Conservation (phyloP, 176 grass and related monocot species). For the Aegilops longissima region DNA sequence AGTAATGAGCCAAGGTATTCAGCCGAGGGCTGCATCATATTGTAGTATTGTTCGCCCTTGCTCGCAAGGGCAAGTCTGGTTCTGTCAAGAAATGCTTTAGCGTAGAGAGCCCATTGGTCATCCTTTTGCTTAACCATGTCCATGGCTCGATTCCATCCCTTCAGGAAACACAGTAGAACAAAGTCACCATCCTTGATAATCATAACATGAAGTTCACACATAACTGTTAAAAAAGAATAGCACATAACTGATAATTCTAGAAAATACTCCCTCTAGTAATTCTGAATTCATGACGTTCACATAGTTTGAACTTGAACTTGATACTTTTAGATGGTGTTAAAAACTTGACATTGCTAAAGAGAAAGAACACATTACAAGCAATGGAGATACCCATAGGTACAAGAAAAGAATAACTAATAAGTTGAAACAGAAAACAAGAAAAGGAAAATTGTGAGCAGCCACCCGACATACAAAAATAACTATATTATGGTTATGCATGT, state of each 20-base stretch:
- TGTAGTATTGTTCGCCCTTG: constrained; percentile 83
- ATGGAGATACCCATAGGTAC: not conserved
- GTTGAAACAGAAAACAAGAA: not conserved
- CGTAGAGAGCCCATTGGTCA: constrained; percentile 81
- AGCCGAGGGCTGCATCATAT: constrained; percentile 87
- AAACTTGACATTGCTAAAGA: not conserved
- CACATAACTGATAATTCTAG: constrained; percentile 5
- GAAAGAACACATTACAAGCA: not conserved
- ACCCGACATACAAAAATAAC: constrained; percentile 17
- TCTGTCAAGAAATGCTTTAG: constrained; percentile 97
- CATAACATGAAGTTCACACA: constrained; percentile 11
- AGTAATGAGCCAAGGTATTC: constrained; percentile 96
- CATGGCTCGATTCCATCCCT: constrained; percentile 89
- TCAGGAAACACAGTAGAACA: constrained; percentile 37
- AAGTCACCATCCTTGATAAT: constrained; percentile 11
- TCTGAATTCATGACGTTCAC: constrained; percentile 25
- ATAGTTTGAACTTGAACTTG: not conserved
- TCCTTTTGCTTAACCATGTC: constrained; percentile 78
- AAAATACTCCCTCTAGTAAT: not conserved
- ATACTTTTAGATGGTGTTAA: not conserved
- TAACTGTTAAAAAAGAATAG: constrained; percentile 10
- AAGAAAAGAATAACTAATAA: constrained; percentile 14
- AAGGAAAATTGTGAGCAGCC: not conserved
- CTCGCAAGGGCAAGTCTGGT: constrained; percentile 85
- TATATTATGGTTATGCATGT: constrained; percentile 3